phyloP scores from a whole-genome alignment of 2,329 filamentous ascomycete genomes.

The Nothophoma quercina region DNA sequence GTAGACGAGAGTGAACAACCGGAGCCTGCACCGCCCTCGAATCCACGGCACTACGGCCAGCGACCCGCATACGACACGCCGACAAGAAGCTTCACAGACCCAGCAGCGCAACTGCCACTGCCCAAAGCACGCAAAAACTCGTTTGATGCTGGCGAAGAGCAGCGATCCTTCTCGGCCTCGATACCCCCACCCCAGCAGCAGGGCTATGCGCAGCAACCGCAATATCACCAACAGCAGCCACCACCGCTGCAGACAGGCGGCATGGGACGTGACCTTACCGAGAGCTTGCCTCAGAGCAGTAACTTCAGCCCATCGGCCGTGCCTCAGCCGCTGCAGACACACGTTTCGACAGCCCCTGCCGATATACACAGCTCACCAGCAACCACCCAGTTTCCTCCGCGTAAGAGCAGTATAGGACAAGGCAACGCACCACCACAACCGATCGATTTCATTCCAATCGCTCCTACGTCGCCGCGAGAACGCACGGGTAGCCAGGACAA shows the following conservation, averaged over 20 bases:
- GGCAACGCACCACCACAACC: conserved; percentile 26
- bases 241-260: conserved; percentile 33
- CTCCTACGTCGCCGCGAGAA: conserved; percentile 36
- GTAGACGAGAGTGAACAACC: conserved; percentile 56
- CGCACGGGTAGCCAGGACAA: conserved; percentile 54
- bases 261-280: conserved; percentile 41
- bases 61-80: conserved; percentile 28
- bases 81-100: conserved; percentile 52
- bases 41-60: conserved; percentile 53
- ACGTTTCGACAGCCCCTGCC: conserved; percentile 50
- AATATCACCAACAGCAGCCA: conserved; percentile 20
- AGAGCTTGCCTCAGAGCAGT: conserved; percentile 50
- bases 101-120: conserved; percentile 40
- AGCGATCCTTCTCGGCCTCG: conserved; percentile 56
- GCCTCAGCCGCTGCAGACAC: conserved; percentile 58
- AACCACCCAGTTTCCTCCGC: conserved; percentile 61
- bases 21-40: conserved; percentile 50
- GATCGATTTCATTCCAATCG: conserved; percentile 15
- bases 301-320: conserved; percentile 63
- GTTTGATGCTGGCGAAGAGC: conserved; percentile 64
- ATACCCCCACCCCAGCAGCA: conserved; percentile 32
- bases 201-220: conserved; percentile 20
- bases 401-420: conserved; percentile 69
- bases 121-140: conserved; percentile 54
- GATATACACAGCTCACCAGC: conserved; percentile 36